Percentiles rank a stretch among this genome's conserved stretches.
Conservation (phyloP, 495 filamentous ascomycete species). For the Chaetomium cochliodes region DNA sequence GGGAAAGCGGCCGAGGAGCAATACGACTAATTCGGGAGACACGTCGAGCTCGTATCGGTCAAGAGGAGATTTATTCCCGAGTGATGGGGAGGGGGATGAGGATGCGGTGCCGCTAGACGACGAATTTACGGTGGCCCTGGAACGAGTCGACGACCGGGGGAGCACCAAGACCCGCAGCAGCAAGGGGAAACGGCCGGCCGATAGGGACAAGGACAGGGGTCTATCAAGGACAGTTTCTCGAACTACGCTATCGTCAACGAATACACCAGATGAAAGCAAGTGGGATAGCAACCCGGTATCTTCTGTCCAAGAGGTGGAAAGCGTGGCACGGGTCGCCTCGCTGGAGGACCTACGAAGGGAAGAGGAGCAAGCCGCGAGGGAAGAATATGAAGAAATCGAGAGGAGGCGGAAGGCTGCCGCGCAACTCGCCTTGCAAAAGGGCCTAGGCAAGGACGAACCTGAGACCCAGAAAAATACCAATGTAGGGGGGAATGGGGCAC, state of each 20-base stretch:
- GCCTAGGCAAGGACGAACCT: constrained; percentile 52
- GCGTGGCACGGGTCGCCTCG: constrained; percentile 46
- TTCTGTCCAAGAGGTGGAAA: constrained; percentile 31
- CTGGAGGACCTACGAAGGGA: constrained; percentile 73
- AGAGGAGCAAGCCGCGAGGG: constrained; percentile 62
- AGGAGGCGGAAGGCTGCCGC: constrained; percentile 69
- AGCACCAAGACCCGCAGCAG: constrained; percentile 64
- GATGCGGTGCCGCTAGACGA: constrained; percentile 92
- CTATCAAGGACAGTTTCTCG: constrained; percentile 56
- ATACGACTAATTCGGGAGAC: constrained; percentile 74
- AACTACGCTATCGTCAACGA: constrained; percentile 53
- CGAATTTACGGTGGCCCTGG: constrained; percentile 81
- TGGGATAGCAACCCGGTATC: constrained; percentile 36
- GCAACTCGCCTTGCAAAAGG: constrained; percentile 66
- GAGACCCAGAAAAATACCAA: constrained; percentile 24
- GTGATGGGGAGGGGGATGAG: constrained; percentile 82
- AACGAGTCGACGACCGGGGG: constrained; percentile 69
- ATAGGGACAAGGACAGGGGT: constrained; percentile 47
- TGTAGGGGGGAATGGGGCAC: constrained; percentile 4
- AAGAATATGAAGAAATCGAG: constrained; percentile 71
- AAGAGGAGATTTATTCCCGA: constrained; percentile 90
- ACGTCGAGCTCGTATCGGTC: constrained; percentile 89
- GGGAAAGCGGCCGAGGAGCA: constrained; percentile 62
- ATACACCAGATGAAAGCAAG: constrained; percentile 37
- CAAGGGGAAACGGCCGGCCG: constrained; percentile 59